These are phyloP conservation scores for Podosphaera fusca DNA, from an alignment of 2,329 filamentous ascomycete species.

Conservation along the genomic window DNA sequence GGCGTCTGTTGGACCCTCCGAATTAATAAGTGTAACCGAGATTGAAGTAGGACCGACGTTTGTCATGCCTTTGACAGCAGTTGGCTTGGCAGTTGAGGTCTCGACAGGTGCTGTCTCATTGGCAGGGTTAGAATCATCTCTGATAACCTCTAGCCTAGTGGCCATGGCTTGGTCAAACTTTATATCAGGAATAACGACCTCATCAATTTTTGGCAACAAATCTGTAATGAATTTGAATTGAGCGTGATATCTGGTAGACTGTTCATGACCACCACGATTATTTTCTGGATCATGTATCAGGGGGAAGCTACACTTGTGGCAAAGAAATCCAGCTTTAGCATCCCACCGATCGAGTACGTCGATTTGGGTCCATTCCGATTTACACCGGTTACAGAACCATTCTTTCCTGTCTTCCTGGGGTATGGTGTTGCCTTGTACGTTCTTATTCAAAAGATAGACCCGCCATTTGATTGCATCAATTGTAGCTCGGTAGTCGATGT, in stretches of 20 bases:
- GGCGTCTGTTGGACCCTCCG: conserved; percentile 40
- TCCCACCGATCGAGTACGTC: conserved; percentile 65
- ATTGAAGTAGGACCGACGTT: conserved; percentile 46
- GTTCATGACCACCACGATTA: conserved; percentile 46
- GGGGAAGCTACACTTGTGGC: conserved; percentile 48
- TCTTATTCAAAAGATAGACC: conserved; percentile 68
- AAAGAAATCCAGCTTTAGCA: conserved; percentile 47
- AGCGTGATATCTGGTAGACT: conserved; percentile 51
- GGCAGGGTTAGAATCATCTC: conserved; percentile 43
- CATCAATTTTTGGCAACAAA: conserved; percentile 53
- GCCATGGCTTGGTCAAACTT: conserved; percentile 47
- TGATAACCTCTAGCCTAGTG: conserved; percentile 37
- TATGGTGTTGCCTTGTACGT: conserved; percentile 63
- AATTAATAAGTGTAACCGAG: conserved; percentile 43
- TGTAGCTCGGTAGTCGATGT: conserved; percentile 80
- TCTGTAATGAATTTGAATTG: conserved; percentile 61
- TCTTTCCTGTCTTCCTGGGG: conserved; percentile 76
- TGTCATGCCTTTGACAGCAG: conserved; percentile 44
- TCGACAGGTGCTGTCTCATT: conserved; percentile 35
- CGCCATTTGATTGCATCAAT: conserved; percentile 95
- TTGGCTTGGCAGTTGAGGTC: conserved; percentile 29
- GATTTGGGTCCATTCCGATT: conserved; percentile 68
- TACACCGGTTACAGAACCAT: conserved; percentile 63
- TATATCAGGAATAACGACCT: conserved; percentile 49
- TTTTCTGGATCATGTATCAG: conserved; percentile 44